Evolutionary conservation across 2,329 filamentous ascomycete species (phyloP).

Genomic region (Fusarium clavum): DNA sequence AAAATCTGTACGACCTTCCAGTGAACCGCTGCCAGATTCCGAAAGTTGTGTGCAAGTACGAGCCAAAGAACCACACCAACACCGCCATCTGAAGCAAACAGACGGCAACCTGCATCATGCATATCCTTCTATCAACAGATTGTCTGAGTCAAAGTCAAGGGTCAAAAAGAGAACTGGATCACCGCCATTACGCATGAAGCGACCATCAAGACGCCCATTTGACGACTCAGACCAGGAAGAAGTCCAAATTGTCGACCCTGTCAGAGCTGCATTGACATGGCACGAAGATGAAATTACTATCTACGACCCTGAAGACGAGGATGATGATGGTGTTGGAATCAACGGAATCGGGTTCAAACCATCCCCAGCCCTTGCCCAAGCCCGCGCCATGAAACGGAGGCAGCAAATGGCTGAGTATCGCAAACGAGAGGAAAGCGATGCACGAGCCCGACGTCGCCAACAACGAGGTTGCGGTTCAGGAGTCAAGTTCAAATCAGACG

Average conservation of each 20-base stretch:
- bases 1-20: slow-evolving; percentile 9
- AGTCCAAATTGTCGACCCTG: slow-evolving; percentile 60
- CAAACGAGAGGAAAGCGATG: slow-evolving; percentile 70
- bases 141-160: slow-evolving; percentile 55
- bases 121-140: slow-evolving; percentile 55
- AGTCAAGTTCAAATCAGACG: slow-evolving; percentile 41
- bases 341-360: slow-evolving; percentile 76
- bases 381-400: slow-evolving; percentile 66
- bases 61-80: slow-evolving; percentile 11
- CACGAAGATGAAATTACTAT: slow-evolving; percentile 76
- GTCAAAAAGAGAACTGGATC: slow-evolving; percentile 53
- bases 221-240: slow-evolving; percentile 50
- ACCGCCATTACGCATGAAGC: slow-evolving; percentile 52
- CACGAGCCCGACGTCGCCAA: slow-evolving; percentile 66
- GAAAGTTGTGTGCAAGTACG: slow-evolving; percentile 2
- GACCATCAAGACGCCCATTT: slow-evolving; percentile 29
- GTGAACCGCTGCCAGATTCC: slow-evolving; percentile 3
- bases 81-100: slow-evolving; percentile 25
- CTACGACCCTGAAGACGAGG: slow-evolving; percentile 72
- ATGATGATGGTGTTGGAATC: slow-evolving; percentile 75
- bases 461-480: slow-evolving; percentile 56
- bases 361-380: slow-evolving; percentile 69
- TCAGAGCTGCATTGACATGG: slow-evolving; percentile 72
- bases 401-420: slow-evolving; percentile 73
- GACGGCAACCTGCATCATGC: slow-evolving; percentile 47